Evolutionary conservation across 768 basidiomycete species (phyloP).

Genomic region (Boletus coccyginus): DNA sequence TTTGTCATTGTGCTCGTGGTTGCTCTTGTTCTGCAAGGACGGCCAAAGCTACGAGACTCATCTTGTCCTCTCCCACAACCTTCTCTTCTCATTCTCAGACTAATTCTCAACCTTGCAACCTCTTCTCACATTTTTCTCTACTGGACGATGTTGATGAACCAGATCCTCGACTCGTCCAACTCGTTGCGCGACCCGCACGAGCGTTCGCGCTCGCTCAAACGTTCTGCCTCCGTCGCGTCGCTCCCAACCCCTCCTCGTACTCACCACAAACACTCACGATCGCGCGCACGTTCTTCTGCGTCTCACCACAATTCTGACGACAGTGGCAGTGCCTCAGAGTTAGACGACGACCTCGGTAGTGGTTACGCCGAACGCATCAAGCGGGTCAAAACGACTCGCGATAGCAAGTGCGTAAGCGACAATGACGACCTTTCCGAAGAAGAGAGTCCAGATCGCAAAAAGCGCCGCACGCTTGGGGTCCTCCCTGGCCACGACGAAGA

Average conservation of each 20-base stretch:
- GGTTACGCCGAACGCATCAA: conserved; percentile 11
- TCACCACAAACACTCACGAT: conserved; percentile 44
- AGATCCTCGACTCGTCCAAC: conserved; percentile 35
- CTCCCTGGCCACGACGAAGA: conserved; percentile 46
- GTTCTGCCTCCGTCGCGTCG: conserved; percentile 61
- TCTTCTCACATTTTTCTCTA: not conserved
- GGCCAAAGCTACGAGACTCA: conserved; percentile 7
- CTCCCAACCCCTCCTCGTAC: conserved; percentile 69
- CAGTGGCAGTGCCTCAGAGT: conserved; percentile 37
- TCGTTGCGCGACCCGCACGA: conserved; percentile 13
- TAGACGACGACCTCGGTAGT: conserved; percentile 17
- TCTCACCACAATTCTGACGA: conserved; percentile 44
- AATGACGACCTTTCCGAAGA: conserved; percentile 21
- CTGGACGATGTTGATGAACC: conserved; percentile 30
- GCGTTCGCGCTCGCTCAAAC: conserved; percentile 45
- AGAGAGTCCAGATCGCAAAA: conserved; percentile 34
- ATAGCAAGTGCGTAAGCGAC: conserved; percentile 11
- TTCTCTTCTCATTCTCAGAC: conserved; percentile 11
- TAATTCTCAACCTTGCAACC: not conserved
- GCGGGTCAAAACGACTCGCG: conserved; percentile 14
- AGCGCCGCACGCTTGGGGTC: conserved; percentile 34
- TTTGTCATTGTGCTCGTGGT: conserved; percentile 17
- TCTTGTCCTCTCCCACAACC: conserved; percentile 21
- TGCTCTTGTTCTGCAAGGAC: conserved; percentile 13
- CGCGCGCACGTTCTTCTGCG: conserved; percentile 42